Evolutionary conservation across 2,329 filamentous ascomycete genomes (phyloP).

Genomic region (Sporothrix inflata): DNA sequence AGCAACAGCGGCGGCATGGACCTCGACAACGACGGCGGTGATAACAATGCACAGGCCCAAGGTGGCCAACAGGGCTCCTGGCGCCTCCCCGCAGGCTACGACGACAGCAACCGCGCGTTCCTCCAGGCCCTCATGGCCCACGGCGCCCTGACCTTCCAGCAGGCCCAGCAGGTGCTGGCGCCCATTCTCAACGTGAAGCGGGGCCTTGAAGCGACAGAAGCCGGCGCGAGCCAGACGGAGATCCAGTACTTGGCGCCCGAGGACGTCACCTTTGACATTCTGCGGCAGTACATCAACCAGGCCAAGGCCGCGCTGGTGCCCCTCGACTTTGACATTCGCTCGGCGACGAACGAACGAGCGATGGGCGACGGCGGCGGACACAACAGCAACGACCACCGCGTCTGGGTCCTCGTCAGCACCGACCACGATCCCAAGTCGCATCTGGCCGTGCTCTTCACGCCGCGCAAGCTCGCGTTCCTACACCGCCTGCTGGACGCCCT

Average conservation of each 20-base stretch:
- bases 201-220: conserved; percentile 61
- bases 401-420: conserved; percentile 86
- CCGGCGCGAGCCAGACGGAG: conserved; percentile 67
- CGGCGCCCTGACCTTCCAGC: conserved; percentile 73
- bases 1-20: conserved; percentile 6
- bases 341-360: conserved; percentile 64
- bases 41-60: background rate
- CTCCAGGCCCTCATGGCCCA: conserved; percentile 84
- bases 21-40: background rate
- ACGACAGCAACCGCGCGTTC: conserved; percentile 79
- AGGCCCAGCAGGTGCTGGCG: conserved; percentile 75
- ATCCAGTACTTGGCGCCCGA: conserved; percentile 46
- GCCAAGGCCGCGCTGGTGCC: conserved; percentile 73
- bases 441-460: conserved; percentile 75
- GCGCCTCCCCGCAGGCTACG: conserved; percentile 45
- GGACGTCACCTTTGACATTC: conserved; percentile 69
- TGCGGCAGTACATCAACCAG: conserved; percentile 69
- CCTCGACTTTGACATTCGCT: conserved; percentile 88
- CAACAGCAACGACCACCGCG: conserved; percentile 56
- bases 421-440: conserved; percentile 84
- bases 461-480: conserved; percentile 88
- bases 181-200: conserved; percentile 65
- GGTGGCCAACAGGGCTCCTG: background rate
- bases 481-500: conserved; percentile 87
- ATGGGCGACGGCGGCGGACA: background rate